A percentile compares a stretch with the other conserved stretches of the same genome.
Evolutionary conservation across 2,329 filamentous ascomycete species (phyloP).

Genomic region (Xylaria sp.): DNA sequence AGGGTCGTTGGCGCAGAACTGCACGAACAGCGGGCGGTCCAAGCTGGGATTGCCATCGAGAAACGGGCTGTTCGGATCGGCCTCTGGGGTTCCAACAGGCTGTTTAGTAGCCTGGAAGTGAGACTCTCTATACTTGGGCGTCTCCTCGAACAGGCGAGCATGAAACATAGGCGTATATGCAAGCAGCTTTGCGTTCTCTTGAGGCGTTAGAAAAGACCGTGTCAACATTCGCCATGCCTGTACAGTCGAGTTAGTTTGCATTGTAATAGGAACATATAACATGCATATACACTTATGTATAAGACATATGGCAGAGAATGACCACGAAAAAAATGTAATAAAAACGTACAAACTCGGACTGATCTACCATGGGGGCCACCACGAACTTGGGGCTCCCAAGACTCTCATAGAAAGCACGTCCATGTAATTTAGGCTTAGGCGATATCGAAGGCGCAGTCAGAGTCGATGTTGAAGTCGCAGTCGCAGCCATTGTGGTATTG

Average conservation of each 20-base stretch:
- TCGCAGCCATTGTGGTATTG: constrained; percentile 43
- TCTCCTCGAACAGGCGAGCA: constrained; percentile 85
- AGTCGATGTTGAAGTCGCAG: constrained; percentile 43
- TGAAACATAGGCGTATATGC: constrained; percentile 98
- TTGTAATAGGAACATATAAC: background rate
- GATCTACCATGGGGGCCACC: constrained; percentile 97
- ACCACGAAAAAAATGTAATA: background rate
- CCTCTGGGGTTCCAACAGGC: constrained; percentile 34
- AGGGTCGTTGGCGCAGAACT: constrained; percentile 93
- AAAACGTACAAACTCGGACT: constrained; percentile 89
- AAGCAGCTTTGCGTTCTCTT: constrained; percentile 73
- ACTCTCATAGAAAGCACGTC: constrained; percentile 92
- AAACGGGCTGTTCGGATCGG: constrained; percentile 55
- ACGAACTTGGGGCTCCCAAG: constrained; percentile 92
- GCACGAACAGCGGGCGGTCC: constrained; percentile 92
- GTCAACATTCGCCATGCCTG: constrained; percentile 97
- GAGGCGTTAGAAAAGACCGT: constrained; percentile 84
- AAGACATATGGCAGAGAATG: background rate
- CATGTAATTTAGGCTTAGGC: constrained; percentile 72
- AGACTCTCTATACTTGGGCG: constrained; percentile 77
- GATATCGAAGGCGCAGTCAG: constrained; percentile 36
- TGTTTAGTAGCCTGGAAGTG: constrained; percentile 78
- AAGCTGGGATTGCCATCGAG: constrained; percentile 88
- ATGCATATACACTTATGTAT: background rate
- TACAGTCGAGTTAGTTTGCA: background rate